phyloP scores from a whole-genome alignment of 169 alveolate species.

The Plasmodium knowlesi region DNA sequence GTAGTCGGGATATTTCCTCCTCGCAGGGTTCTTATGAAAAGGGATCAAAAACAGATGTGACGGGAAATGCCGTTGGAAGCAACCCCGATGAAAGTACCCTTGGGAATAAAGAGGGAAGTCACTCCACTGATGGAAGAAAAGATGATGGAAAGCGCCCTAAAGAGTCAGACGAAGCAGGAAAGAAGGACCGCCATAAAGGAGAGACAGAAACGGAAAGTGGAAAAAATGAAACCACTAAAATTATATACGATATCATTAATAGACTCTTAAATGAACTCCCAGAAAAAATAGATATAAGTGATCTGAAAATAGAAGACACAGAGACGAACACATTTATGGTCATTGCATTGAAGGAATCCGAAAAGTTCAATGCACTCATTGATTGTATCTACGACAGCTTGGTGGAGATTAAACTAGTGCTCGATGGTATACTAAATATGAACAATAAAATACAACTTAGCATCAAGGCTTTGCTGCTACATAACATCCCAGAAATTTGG shows the following conservation, averaged over 20 bases:
- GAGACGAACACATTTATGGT: constrained; percentile 77
- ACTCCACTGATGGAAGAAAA: not conserved
- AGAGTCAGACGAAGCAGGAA: not conserved
- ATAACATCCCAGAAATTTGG: constrained; percentile 69
- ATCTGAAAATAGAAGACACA: constrained; percentile 74
- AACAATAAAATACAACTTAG: constrained; percentile 55
- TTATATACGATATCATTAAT: constrained; percentile 87
- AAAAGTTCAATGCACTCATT: constrained; percentile 41
- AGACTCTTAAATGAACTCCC: constrained; percentile 87
- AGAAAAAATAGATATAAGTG: constrained; percentile 80
- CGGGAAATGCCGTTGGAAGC: not conserved
- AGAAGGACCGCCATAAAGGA: constrained; percentile 52
- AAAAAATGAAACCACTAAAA: constrained; percentile 86
- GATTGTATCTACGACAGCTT: constrained; percentile 62
- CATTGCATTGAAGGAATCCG: constrained; percentile 69
- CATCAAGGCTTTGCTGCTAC: constrained; percentile 50
- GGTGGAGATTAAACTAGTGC: constrained; percentile 51
- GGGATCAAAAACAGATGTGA: not conserved
- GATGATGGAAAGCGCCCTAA: not conserved
- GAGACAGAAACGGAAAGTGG: constrained; percentile 82
- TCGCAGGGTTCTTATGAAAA: constrained; percentile 19
- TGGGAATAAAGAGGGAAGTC: too few relatives aligned
- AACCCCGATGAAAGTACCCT: not conserved
- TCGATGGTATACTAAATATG: constrained; percentile 57
- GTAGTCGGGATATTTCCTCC: constrained; percentile 53